These are phyloP conservation scores for Vitis hybrid DNA, from an alignment of 177 flowering plant genomes.

Conservation along the genomic window DNA sequence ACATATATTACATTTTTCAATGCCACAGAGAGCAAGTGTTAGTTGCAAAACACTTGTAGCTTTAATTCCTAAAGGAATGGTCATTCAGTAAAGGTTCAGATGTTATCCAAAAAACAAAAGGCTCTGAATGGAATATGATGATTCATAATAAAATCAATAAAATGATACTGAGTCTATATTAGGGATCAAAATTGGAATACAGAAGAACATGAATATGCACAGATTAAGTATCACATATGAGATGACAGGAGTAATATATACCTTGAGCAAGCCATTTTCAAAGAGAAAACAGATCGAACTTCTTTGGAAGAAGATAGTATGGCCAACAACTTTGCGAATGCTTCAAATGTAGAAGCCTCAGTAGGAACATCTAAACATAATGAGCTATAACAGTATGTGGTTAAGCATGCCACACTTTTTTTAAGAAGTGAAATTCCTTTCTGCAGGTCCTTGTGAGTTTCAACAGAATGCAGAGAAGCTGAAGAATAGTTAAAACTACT, in stretches of 20 bases:
- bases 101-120: too few relatives aligned
- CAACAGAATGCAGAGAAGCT: slow-evolving; percentile 84
- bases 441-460: slow-evolving; percentile 88
- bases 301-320: slow-evolving; percentile 87
- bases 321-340: slow-evolving; percentile 78
- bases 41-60: too few relatives aligned
- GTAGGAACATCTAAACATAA: slow-evolving; percentile 74
- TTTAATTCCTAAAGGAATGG: too few relatives aligned
- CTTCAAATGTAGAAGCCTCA: slow-evolving; percentile 94
- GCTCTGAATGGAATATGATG: too few relatives aligned
- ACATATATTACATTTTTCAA: too few relatives aligned
- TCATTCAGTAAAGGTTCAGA: too few relatives aligned
- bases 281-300: slow-evolving; percentile 67
- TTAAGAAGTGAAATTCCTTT: slow-evolving; percentile 95
- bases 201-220: background rate
- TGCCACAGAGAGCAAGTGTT: too few relatives aligned
- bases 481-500: slow-evolving; percentile 73
- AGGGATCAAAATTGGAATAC: too few relatives aligned
- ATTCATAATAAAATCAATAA: too few relatives aligned
- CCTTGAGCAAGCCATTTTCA: slow-evolving; percentile 83
- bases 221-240: background rate
- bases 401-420: slow-evolving; percentile 95
- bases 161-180: too few relatives aligned
- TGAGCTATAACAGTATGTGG: slow-evolving; percentile 82
- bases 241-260: slow-evolving; percentile 15